Evolutionary conservation across 2,329 filamentous ascomycete genomes (phyloP), one percentile per base, ranked within the genome.

Genomic region (Thermomyces lanuginosus): DNA sequence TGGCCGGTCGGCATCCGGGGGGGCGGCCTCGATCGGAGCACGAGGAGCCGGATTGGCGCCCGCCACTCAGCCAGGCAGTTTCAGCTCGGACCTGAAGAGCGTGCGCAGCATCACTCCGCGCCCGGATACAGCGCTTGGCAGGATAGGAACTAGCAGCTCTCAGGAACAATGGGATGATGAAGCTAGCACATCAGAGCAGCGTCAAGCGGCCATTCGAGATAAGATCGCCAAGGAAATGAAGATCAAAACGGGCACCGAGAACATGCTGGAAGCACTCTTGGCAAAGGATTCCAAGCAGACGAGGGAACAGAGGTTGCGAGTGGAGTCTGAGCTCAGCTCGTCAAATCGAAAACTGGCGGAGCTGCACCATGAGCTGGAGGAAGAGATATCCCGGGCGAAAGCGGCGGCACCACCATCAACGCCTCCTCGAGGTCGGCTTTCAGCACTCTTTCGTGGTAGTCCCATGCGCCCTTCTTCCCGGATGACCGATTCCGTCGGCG

Each of bases 161-260:
- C n/a, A 63, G 15, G 74, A 76, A 29, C 75, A 80, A 38, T 70
- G 73, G 28, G n/a, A n/a, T n/a, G n/a, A n/a, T n/a, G 68, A 71
- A 32, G 53, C 43, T 4, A 65, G 64, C 6, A 65, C 72, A 5
- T 65, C 72, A 8, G 82, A 92, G 49, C 73, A 82, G 52, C 68
- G 72, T 21, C 72, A 92, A 42, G 68, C 73, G 12, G 63, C 70
- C 27, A 66, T 93, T 36, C 75, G 77, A 44, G 84, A 93, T 42
- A 71, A 76, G 45, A 76, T 98, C 37, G 86, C 83, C 40, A 86
- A 91, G 44, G 91, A 98, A 58, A 75, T 84, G 58, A 95, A 95
- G 63, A 95, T 98, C 49, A 93, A 92, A 54, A 79, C 86, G 43
- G 89, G 89, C 11, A 93, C 86, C 31, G 89, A 98, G 61, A 98